Evolutionary conservation across 306 rosid genomes (phyloP).

Genomic region (Clitoria ternatea): DNA sequence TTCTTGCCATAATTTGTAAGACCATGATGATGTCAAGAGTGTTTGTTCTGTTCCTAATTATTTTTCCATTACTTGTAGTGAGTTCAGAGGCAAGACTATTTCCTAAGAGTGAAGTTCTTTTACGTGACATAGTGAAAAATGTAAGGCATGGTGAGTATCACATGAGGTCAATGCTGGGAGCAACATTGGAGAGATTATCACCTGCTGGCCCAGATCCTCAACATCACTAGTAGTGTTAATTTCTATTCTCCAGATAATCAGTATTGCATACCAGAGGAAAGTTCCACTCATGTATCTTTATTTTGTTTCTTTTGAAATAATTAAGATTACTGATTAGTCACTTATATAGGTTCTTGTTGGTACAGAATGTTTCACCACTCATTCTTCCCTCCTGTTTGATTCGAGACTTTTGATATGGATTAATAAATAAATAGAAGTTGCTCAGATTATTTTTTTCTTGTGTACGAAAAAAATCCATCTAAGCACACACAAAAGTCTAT

Average conservation of each 20-base stretch:
- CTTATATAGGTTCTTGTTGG: too few relatives aligned
- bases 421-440: too few relatives aligned
- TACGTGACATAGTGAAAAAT: slow-evolving; percentile 22
- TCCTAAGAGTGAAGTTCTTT: slow-evolving; percentile 21
- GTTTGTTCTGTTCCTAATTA: slow-evolving; percentile 20
- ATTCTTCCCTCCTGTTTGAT: too few relatives aligned
- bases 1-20: not conserved
- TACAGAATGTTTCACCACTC: too few relatives aligned
- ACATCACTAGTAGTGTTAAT: slow-evolving; percentile 47
- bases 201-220: slow-evolving; percentile 61
- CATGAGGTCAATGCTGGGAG: slow-evolving; percentile 32
- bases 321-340: too few relatives aligned
- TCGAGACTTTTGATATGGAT: too few relatives aligned
- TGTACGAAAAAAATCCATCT: not conserved
- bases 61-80: slow-evolving; percentile 25
- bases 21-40: slow-evolving; percentile 29
- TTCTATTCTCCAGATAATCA: too few relatives aligned
- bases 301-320: slow-evolving; percentile 2
- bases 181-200: slow-evolving; percentile 24
- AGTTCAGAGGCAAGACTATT: slow-evolving; percentile 38
- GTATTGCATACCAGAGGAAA: not conserved
- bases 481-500: not conserved
- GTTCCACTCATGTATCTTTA: not conserved
- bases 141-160: not conserved
- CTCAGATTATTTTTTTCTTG: not conserved